These are phyloP conservation scores for Xylariaceae sp. DNA, from an alignment of 2,329 filamentous ascomycete species.

Conservation along the genomic window DNA sequence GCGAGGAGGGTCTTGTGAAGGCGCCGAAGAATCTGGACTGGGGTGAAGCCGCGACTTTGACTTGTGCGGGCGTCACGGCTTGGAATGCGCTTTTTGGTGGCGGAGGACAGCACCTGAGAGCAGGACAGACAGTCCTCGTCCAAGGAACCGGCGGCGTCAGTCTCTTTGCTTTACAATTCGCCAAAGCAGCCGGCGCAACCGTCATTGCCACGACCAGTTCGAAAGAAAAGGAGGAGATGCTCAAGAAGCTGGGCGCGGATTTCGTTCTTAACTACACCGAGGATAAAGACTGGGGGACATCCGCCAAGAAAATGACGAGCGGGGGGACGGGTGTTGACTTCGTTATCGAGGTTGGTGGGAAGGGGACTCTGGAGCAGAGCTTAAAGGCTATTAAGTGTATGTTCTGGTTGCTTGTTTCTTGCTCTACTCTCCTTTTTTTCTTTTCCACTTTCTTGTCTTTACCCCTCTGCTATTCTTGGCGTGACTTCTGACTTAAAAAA, in stretches of 20 bases:
- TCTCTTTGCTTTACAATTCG: conserved; percentile 60
- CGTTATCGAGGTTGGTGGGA: conserved; percentile 46
- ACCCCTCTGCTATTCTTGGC: neutral
- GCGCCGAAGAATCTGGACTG: conserved; percentile 53
- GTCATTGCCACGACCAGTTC: conserved; percentile 49
- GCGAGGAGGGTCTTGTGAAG: conserved; percentile 63
- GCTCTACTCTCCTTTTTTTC: no score
- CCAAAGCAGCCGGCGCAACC: conserved; percentile 44
- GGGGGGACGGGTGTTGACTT: conserved; percentile 44
- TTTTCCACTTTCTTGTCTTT: no score
- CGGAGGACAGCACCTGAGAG: conserved; percentile 50
- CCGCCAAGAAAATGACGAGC: conserved; percentile 39
- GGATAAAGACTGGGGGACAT: conserved; percentile 42
- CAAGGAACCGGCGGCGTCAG: conserved; percentile 69
- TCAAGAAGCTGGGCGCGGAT: conserved; percentile 46
- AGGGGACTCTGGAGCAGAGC: conserved; percentile 41
- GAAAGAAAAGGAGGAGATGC: conserved; percentile 39
- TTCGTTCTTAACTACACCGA: conserved; percentile 49
- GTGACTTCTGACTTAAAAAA: neutral
- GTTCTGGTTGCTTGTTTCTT: no score
- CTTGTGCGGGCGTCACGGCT: conserved; percentile 59
- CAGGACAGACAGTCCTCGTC: conserved; percentile 58
- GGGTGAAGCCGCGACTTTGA: conserved; percentile 53
- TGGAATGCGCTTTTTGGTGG: conserved; percentile 66
- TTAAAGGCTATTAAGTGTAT: conserved; percentile 38